These are phyloP conservation scores for Rhynchosporium agropyri DNA, from an alignment of 2,329 filamentous ascomycete genomes.

Conservation along the genomic window DNA sequence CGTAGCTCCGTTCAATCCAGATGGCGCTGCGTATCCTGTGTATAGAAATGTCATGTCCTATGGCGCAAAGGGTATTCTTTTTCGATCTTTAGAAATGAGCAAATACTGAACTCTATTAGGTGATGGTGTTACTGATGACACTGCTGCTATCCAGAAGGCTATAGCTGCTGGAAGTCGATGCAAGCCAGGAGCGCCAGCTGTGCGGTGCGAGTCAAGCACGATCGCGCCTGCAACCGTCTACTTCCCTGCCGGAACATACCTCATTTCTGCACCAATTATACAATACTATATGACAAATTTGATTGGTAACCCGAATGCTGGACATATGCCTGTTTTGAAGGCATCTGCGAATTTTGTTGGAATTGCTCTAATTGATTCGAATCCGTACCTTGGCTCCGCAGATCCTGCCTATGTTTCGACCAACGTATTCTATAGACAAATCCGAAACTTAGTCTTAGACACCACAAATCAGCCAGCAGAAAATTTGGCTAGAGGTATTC, in stretches of 20 bases:
- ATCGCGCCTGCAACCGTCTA: conserved; percentile 47
- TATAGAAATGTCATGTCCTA: conserved; percentile 33
- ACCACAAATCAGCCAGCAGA: conserved; percentile 42
- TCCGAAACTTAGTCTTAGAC: conserved; percentile 68
- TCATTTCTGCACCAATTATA: conserved; percentile 32
- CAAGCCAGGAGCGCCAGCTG: conserved; percentile 46
- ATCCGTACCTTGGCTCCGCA: conserved; percentile 63
- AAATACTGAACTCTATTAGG: conserved; percentile 14
- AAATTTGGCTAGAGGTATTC: conserved; percentile 47
- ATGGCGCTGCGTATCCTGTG: conserved; percentile 26
- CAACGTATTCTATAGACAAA: conserved; percentile 66
- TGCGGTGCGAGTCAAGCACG: conserved; percentile 49
- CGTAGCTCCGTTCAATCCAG: conserved; percentile 28
- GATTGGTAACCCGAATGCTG: conserved; percentile 37
- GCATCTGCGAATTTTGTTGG: conserved; percentile 71
- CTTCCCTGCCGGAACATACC: conserved; percentile 33
- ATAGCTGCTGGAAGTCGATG: conserved; percentile 34
- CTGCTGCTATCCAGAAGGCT: conserved; percentile 73
- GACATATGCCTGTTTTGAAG: conserved; percentile 69
- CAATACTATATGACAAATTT: conserved; percentile 34
- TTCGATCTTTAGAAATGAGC: neutral
- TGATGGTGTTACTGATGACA: conserved; percentile 77
- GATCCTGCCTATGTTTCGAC: conserved; percentile 68
- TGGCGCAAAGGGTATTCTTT: conserved; percentile 30
- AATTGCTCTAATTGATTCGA: conserved; percentile 83